phyloP scores from a whole-genome alignment of 148 eudicot genomes.

The Polygonum aviculare region DNA sequence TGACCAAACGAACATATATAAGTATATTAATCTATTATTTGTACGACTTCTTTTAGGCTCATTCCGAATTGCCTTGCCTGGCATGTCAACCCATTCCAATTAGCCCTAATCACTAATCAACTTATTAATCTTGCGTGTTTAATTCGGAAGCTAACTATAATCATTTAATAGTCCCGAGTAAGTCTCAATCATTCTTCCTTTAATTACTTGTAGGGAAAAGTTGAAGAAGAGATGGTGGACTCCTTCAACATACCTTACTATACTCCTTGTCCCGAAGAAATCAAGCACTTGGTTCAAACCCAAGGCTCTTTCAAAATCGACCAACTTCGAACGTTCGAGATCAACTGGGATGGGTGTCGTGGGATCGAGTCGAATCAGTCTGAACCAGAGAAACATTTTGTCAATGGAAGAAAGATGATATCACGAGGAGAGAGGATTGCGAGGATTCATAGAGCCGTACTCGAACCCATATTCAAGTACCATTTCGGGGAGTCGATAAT shows the following conservation, averaged over 20 bases:
- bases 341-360: conserved; percentile 37
- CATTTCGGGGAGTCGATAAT: conserved; percentile 42
- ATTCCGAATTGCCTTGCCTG: no score
- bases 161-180: no score
- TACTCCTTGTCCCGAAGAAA: conserved; percentile 46
- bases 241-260: conserved; percentile 56
- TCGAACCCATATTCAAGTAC: conserved; percentile 41
- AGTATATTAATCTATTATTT: no score
- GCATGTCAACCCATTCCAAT: no score
- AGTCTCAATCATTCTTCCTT: no score
- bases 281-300: conserved; percentile 22
- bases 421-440: conserved; percentile 40
- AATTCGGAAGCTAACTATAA: no score
- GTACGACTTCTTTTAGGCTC: no score
- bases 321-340: conserved; percentile 26
- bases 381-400: no score
- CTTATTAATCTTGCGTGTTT: no score
- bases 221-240: conserved; percentile 59
- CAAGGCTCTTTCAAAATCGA: conserved; percentile 44
- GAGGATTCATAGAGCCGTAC: conserved; percentile 46
- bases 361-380: no score
- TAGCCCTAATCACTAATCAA: no score
- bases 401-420: not conserved
- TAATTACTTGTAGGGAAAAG: conserved; percentile 33
- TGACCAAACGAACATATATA: no score